These are phyloP conservation scores for Boletellus emodensis DNA, from an alignment of 768 basidiomycete species.

Conservation along the genomic window DNA sequence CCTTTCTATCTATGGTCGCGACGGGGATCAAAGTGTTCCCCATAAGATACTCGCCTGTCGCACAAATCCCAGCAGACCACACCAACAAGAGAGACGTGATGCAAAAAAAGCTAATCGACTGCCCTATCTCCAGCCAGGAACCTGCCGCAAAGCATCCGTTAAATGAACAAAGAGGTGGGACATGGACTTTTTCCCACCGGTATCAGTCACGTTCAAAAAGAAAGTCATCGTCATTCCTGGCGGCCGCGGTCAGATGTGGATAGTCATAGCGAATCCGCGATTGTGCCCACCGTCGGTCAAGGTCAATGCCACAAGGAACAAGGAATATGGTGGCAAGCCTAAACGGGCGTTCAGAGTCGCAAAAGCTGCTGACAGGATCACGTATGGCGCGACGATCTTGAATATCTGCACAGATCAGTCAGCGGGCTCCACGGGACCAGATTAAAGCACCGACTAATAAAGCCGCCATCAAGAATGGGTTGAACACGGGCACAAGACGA, in stretches of 20 bases:
- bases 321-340: constrained; percentile 70
- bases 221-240: constrained; percentile 79
- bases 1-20: constrained; percentile 14
- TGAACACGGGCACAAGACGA: constrained; percentile 80
- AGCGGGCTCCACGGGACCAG: constrained; percentile 1
- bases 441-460: constrained; percentile 47
- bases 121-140: constrained; percentile 87
- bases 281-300: constrained; percentile 31
- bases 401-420: constrained; percentile 47
- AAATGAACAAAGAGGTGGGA: not conserved
- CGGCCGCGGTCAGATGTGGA: not conserved
- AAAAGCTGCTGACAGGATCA: constrained; percentile 67
- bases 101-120: constrained; percentile 84
- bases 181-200: constrained; percentile 40
- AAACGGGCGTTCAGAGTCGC: constrained; percentile 66
- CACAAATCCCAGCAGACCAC: constrained; percentile 76
- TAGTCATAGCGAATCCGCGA: not conserved
- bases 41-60: constrained; percentile 70
- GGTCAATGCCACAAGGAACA: constrained; percentile 72
- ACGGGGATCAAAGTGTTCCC: constrained; percentile 29
- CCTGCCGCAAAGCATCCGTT: constrained; percentile 36
- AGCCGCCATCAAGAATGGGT: constrained; percentile 76
- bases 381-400: constrained; percentile 79
- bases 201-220: constrained; percentile 81
- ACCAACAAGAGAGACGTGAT: constrained; percentile 75